Percentiles rank a stretch among this genome's conserved stretches.
These are phyloP conservation scores for Suhomyces pyralidae DNA, from an alignment of 805 yeast genomes.

Conservation along the genomic window DNA sequence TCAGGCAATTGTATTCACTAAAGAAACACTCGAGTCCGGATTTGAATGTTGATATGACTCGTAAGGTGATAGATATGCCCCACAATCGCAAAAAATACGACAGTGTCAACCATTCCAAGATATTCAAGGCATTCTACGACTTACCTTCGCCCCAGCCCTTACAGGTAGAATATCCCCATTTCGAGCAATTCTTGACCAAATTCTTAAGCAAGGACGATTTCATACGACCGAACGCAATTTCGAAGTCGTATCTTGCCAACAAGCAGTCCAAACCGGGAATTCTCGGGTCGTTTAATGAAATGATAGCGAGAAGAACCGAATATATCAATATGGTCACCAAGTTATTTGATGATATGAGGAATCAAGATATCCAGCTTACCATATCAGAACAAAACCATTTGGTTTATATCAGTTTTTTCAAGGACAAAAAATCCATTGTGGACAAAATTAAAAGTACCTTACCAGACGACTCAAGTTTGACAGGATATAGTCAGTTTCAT, in stretches of 20 bases:
- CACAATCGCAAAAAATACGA: slow-evolving; percentile 11
- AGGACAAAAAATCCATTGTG: slow-evolving; percentile 24
- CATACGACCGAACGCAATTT: slow-evolving; percentile 22
- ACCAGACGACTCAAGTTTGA: background rate
- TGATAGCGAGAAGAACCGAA: slow-evolving; percentile 16
- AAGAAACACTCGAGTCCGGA: background rate
- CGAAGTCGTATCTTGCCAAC: slow-evolving; percentile 7
- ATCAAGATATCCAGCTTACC: slow-evolving; percentile 25
- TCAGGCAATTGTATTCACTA: slow-evolving; percentile 19
- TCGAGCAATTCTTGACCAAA: slow-evolving; percentile 25
- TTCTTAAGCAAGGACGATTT: slow-evolving; percentile 24
- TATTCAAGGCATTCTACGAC: slow-evolving; percentile 24
- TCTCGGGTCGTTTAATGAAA: slow-evolving; percentile 15
- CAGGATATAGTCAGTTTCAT: slow-evolving; percentile 15
- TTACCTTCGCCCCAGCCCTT: slow-evolving; percentile 25
- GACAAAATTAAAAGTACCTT: slow-evolving; percentile 8
- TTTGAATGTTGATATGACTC: background rate
- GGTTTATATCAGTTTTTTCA: slow-evolving; percentile 29
- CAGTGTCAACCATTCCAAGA: slow-evolving; percentile 21
- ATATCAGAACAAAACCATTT: slow-evolving; percentile 27
- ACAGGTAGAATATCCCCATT: slow-evolving; percentile 22
- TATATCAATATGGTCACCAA: slow-evolving; percentile 20
- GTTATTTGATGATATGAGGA: slow-evolving; percentile 27
- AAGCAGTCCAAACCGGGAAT: slow-evolving; percentile 2
- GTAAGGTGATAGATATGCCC: slow-evolving; percentile 2